Percentiles rank a stretch among this genome's conserved stretches.
These are phyloP conservation scores for Eucalyptus marginata DNA, from an alignment of 345 rosid genomes.

Conservation along the genomic window DNA sequence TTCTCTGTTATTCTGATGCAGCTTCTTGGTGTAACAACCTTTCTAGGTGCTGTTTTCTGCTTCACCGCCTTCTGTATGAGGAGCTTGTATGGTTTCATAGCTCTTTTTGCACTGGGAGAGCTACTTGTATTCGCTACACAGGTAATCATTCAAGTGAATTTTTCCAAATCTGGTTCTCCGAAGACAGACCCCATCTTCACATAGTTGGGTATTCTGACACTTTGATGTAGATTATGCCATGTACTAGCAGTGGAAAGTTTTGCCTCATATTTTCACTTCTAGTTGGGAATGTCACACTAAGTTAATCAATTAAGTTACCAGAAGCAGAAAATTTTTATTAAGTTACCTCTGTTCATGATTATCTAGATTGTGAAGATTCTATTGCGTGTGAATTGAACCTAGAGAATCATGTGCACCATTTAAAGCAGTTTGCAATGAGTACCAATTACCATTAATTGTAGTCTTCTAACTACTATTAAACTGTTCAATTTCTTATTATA, in stretches of 20 bases:
- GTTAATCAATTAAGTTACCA: background rate
- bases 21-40: slow-evolving; percentile 74
- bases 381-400: background rate
- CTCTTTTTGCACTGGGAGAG: slow-evolving; percentile 72
- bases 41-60: slow-evolving; percentile 76
- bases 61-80: slow-evolving; percentile 70
- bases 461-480: background rate
- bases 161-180: background rate
- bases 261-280: background rate
- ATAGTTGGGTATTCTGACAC: background rate
- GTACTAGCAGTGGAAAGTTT: background rate
- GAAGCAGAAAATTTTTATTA: background rate
- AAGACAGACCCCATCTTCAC: background rate
- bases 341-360: background rate
- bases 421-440: background rate
- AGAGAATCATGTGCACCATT: background rate
- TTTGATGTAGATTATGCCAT: background rate
- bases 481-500: background rate
- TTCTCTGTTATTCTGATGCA: slow-evolving; percentile 5
- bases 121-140: slow-evolving; percentile 89
- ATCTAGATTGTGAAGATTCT: background rate
- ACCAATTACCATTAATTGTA: background rate
- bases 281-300: background rate
- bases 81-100: slow-evolving; percentile 68
- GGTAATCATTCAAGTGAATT: slow-evolving; percentile 26